Evolutionary conservation across 106 monocot genomes (phyloP).

Genomic region (Vanilla planifolia): DNA sequence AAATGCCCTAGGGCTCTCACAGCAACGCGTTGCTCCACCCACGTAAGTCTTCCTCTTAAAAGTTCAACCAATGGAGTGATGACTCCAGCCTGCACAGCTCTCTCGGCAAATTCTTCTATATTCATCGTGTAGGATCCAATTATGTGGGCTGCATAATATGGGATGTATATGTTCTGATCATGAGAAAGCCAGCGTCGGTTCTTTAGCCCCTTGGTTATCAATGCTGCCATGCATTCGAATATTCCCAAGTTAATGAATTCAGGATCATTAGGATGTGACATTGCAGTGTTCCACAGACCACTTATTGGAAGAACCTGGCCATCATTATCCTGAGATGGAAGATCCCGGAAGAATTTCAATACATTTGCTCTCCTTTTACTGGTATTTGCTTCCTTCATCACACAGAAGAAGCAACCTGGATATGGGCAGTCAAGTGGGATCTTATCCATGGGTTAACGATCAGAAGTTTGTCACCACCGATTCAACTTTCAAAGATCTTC

Average conservation of each 20-base stretch:
- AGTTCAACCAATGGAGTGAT: slow-evolving; percentile 93
- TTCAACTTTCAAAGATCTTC: too few species aligned
- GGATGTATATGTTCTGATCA: slow-evolving; percentile 97
- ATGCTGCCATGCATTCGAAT: slow-evolving; percentile 93
- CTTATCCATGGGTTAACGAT: slow-evolving; percentile 57
- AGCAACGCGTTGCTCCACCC: slow-evolving; percentile 98
- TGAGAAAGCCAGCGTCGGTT: slow-evolving; percentile 86
- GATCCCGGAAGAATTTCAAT: slow-evolving; percentile 86
- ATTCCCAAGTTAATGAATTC: slow-evolving; percentile 95
- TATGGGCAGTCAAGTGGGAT: slow-evolving; percentile 72
- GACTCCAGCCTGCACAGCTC: slow-evolving; percentile 81
- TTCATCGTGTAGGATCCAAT: slow-evolving; percentile 99
- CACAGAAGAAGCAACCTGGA: slow-evolving; percentile 97
- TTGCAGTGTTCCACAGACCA: slow-evolving; percentile 99
- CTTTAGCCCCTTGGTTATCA: slow-evolving; percentile 95
- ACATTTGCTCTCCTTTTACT: slow-evolving; percentile 76
- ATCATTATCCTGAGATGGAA: slow-evolving; percentile 89
- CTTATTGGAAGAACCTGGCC: slow-evolving; percentile 96
- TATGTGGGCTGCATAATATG: slow-evolving; percentile 97
- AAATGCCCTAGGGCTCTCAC: slow-evolving; percentile 93
- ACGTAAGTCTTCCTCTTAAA: slow-evolving; percentile 87
- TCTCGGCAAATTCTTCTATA: slow-evolving; percentile 93
- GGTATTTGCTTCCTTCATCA: slow-evolving; percentile 92
- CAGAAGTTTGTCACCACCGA: too few species aligned
- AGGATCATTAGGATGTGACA: slow-evolving; percentile 97